phyloP scores from a whole-genome alignment of 2,329 filamentous ascomycete species.

The Colletotrichum sp. region DNA sequence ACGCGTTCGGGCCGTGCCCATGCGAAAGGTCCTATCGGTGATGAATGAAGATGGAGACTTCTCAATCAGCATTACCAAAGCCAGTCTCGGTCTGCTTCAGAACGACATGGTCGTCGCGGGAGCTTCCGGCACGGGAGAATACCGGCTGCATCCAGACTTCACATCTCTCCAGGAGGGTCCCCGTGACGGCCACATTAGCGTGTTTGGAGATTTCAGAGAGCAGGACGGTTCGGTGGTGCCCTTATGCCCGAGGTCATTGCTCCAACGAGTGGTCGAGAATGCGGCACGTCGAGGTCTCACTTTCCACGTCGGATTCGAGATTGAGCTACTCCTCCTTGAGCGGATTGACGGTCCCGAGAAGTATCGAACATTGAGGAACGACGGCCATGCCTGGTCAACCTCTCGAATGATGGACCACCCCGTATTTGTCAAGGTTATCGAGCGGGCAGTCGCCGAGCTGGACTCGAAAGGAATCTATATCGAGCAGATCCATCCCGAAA shows the following conservation, averaged over 20 bases:
- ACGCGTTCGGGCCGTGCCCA: conserved; percentile 71
- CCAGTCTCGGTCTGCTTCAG: conserved; percentile 70
- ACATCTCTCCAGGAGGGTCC: conserved; percentile 64
- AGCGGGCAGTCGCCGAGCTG: conserved; percentile 68
- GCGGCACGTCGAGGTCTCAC: conserved; percentile 58
- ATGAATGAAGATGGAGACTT: conserved; percentile 48
- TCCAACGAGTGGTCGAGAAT: conserved; percentile 58
- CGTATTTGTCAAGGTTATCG: conserved; percentile 60
- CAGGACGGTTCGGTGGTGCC: conserved; percentile 52
- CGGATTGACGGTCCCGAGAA: conserved; percentile 38
- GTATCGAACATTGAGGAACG: conserved; percentile 54
- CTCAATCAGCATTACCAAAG: conserved; percentile 66
- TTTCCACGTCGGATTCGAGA: conserved; percentile 78
- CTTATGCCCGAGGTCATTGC: conserved; percentile 69
- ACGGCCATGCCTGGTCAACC: conserved; percentile 75
- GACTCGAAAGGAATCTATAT: conserved; percentile 67
- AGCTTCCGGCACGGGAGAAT: conserved; percentile 66
- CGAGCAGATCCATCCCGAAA: conserved; percentile 78
- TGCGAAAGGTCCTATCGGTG: conserved; percentile 57
- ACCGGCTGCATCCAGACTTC: conserved; percentile 70
- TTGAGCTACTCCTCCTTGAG: conserved; percentile 77
- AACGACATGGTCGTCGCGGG: conserved; percentile 64
- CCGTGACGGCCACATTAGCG: conserved; percentile 65
- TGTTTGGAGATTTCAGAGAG: conserved; percentile 70
- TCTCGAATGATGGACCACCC: conserved; percentile 67